phyloP scores from a whole-genome alignment of 164 flowering plant species.

The Liriodendron chinense region DNA sequence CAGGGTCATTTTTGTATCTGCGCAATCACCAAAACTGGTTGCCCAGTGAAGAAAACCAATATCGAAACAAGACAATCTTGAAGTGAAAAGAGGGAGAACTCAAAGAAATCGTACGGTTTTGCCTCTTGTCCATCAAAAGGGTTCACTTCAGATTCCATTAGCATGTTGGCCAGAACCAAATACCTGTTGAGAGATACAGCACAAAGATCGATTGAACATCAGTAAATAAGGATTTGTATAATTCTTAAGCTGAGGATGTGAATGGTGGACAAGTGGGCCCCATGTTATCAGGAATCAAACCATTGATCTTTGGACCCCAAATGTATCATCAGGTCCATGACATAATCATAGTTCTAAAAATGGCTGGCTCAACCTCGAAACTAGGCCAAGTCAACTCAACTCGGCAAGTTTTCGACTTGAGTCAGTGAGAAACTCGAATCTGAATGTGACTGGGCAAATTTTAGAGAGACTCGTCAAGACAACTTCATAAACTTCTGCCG shows the following conservation, averaged over 20 bases:
- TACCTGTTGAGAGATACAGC: slow-evolving; percentile 38
- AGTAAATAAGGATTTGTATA: background rate
- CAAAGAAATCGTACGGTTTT: slow-evolving; percentile 71
- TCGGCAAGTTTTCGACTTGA: too few relatives aligned
- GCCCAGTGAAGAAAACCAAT: background rate
- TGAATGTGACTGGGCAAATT: too few relatives aligned
- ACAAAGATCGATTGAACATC: background rate
- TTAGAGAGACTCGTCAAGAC: too few relatives aligned
- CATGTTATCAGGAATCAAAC: too few relatives aligned
- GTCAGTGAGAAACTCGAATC: too few relatives aligned
- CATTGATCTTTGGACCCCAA: too few relatives aligned
- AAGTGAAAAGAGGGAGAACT: background rate
- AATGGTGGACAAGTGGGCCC: too few relatives aligned
- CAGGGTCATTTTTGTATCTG: slow-evolving; percentile 98
- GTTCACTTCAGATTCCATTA: slow-evolving; percentile 98
- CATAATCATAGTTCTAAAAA: too few relatives aligned
- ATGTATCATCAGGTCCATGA: too few relatives aligned
- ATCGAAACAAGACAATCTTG: background rate
- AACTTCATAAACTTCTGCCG: too few relatives aligned
- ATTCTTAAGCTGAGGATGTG: background rate
- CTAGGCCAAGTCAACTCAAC: too few relatives aligned
- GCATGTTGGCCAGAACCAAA: slow-evolving; percentile 91
- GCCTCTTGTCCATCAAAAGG: slow-evolving; percentile 99
- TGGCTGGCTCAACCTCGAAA: too few relatives aligned
- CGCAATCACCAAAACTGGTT: slow-evolving; percentile 12